These are phyloP conservation scores for Mucor plumbeus DNA, from an alignment of 371 early-diverging fungal genomes.

Conservation along the genomic window DNA sequence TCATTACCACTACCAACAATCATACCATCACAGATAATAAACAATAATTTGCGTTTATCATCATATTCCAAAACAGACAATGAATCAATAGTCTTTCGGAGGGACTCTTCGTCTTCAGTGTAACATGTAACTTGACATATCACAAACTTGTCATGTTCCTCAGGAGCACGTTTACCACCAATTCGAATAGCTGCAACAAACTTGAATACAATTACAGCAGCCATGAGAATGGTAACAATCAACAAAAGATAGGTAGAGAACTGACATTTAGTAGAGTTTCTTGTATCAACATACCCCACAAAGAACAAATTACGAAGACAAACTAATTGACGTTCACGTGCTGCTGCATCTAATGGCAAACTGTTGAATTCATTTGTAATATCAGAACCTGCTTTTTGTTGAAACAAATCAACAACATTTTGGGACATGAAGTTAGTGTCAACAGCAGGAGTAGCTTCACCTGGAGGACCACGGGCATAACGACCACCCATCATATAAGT, in stretches of 20 bases:
- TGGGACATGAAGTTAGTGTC: constrained; percentile 53
- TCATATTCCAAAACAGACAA: constrained; percentile 85
- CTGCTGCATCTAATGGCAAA: constrained; percentile 34
- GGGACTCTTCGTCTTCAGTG: constrained; percentile 95
- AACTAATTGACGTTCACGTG: constrained; percentile 43
- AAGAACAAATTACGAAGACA: constrained; percentile 88
- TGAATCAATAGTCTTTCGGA: constrained; percentile 92
- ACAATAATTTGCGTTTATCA: constrained; percentile 91
- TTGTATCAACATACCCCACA: constrained; percentile 86
- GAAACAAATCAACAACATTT: constrained; percentile 65
- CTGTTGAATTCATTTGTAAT: constrained; percentile 63
- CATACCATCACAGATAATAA: constrained; percentile 87
- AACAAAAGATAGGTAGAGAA: constrained; percentile 88
- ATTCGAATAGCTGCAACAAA: constrained; percentile 92
- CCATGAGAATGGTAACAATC: constrained; percentile 77
- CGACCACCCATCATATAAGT: constrained; percentile 58
- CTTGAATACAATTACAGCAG: constrained; percentile 88
- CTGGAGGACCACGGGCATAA: constrained; percentile 34
- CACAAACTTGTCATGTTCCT: constrained; percentile 90
- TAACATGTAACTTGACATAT: constrained; percentile 94
- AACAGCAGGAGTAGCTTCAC: constrained; percentile 58
- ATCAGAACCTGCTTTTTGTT: constrained; percentile 67
- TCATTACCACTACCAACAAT: constrained; percentile 95
- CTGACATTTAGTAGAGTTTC: constrained; percentile 81
- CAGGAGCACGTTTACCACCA: constrained; percentile 78